These are phyloP conservation scores for Phytophthora hibernalis DNA, from an alignment of 352 stramenopile species.

Conservation along the genomic window DNA sequence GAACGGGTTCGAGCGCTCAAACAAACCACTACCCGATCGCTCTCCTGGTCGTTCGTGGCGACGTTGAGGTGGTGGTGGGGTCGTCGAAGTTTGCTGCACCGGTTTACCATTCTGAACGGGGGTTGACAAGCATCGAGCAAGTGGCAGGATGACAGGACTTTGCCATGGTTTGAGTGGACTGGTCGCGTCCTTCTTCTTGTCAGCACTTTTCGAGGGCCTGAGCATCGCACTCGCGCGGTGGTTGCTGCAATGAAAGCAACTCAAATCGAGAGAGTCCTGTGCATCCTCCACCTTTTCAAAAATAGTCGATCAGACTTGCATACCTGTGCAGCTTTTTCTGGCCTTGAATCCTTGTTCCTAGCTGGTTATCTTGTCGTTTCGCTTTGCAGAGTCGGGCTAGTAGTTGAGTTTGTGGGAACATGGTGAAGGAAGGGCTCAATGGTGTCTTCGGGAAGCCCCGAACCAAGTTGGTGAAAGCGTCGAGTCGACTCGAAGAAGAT, in stretches of 20 bases:
- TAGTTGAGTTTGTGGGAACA: conserved; percentile 12
- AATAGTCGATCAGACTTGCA: conserved; percentile 29
- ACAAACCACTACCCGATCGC: conserved; percentile 46
- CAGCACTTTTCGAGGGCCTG: conserved; percentile 13
- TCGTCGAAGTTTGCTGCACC: conserved; percentile 6
- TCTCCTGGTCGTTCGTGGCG: conserved; percentile 40
- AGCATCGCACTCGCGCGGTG: conserved; percentile 27
- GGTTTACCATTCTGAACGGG: conserved; percentile 46
- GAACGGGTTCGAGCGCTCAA: conserved; percentile 77
- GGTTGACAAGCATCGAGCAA: conserved; percentile 67
- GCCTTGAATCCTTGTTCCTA: conserved; percentile 1
- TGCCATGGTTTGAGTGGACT: conserved; percentile 27
- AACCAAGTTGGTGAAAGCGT: conserved; percentile 39
- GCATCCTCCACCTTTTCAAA: conserved; percentile 13
- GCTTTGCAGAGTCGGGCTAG: conserved; percentile 26
- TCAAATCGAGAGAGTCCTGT: conserved; percentile 1
- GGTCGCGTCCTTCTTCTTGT: conserved; percentile 30
- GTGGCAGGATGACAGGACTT: conserved; percentile 45
- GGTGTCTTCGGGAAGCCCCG: conserved; percentile 37
- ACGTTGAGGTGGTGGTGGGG: conserved; percentile 12
- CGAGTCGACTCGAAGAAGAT: conserved; percentile 77
- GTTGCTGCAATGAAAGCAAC: conserved; percentile 30
- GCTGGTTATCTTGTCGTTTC: conserved; percentile 26
- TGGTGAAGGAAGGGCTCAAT: conserved; percentile 42
- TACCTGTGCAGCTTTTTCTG: conserved; percentile 24